Base-by-base conservation (phyloP, 352 stramenopile genomes). In the Pythium inflatum region DNA sequence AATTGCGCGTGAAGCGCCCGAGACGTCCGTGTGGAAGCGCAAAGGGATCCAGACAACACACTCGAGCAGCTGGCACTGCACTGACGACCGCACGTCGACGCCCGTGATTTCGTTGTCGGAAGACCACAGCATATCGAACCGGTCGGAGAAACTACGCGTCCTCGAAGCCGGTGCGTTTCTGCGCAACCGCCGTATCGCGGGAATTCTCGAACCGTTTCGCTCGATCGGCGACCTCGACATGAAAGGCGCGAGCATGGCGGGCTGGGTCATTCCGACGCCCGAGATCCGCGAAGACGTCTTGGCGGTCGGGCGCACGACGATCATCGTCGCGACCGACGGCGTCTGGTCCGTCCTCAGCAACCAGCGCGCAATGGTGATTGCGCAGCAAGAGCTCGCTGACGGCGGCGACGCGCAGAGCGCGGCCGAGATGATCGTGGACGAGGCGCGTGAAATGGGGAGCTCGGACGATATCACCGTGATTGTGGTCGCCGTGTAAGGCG, bases 181-280 rank as follows among this genome's bases (percentile, higher is more conserved):
- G 20, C 73, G 87, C 28, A 85, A 90, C 60, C 80, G 80, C 14
- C 85, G 87, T 12, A 82, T 97, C 38, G 83, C 87, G 24, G 90
- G 89, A 18, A 76, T 93, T 33, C 54, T 96, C 6, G 89, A 92
- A 34, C 87, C 91, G 2, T 94, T 92, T n/a, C 78, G 90, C 24
- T 86, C 82, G 6, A 90, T 97, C 31, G 89, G 90, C 22, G 90
- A 96, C 55, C 84, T 93, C n/a, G 87, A 93, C 58, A 79, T 93
- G 75, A 94, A 94, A 66, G 75, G 77, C 36, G 70, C 72, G 18
- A 79, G 78, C 40, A 93, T 94, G 87, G 70, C 81, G 40, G 80
- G 85, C 53, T 93, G 83, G 85, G 84, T 93, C 33, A 87, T 94
- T 38, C 63, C 85, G 18, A 90, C 81, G 34, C 85, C 85, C 7